These are phyloP conservation scores for Aspergillus alliaceus DNA, from an alignment of 2,329 filamentous ascomycete genomes.

Conservation along the genomic window DNA sequence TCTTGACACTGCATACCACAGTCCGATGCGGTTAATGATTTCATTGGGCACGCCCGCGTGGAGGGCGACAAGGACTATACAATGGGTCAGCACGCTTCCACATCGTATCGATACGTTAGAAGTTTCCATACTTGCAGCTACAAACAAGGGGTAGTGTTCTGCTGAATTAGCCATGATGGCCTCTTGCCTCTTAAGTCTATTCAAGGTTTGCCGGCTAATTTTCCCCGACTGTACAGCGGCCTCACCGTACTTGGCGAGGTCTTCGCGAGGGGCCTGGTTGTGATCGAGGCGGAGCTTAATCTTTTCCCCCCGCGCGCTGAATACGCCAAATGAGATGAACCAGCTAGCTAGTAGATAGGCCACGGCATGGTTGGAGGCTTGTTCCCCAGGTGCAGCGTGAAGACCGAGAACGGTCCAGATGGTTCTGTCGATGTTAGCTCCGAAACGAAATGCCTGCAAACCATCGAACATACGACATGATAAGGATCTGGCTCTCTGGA, in stretches of 20 bases:
- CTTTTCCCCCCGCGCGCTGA: constrained; percentile 39
- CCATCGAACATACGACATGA: no score
- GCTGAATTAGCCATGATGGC: constrained; percentile 29
- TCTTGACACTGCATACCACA: constrained; percentile 38
- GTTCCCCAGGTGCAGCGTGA: constrained; percentile 15
- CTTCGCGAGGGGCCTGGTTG: constrained; percentile 39
- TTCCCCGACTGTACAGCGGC: constrained; percentile 37
- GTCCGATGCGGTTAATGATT: constrained; percentile 37
- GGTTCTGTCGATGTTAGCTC: neutral
- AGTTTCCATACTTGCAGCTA: constrained; percentile 30
- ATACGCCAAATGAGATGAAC: constrained; percentile 36
- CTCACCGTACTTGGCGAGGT: constrained; percentile 38
- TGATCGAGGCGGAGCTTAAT: constrained; percentile 35
- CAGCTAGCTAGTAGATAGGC: constrained; percentile 42
- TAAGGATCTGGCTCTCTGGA: no score
- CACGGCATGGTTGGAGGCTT: constrained; percentile 26
- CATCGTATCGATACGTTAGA: neutral
- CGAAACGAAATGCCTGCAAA: no score
- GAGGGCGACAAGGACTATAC: constrained; percentile 34
- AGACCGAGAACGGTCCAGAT: constrained; percentile 26
- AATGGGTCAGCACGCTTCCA: neutral
- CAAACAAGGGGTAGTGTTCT: constrained; percentile 41
- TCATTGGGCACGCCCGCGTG: constrained; percentile 34
- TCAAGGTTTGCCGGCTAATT: constrained; percentile 34
- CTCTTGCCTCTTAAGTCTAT: constrained; percentile 38